Base-by-base conservation (phyloP, 192 early-diverging fungal genomes). In the Coemansia sp. region DNA sequence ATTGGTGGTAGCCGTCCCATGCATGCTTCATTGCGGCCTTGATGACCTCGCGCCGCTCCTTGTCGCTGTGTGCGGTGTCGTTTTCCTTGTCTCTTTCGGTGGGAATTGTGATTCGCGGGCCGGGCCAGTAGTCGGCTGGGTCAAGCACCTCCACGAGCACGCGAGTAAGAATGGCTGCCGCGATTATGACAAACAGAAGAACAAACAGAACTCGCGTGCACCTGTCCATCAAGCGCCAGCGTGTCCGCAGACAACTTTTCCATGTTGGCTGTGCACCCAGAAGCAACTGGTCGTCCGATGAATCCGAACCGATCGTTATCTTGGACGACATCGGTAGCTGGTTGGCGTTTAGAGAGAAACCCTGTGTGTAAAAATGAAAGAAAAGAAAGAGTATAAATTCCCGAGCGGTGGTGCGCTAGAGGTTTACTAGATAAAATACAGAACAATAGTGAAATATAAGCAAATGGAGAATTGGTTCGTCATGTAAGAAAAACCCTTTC, bases 11-110 rank as follows among this genome's bases (percentile, higher is more conserved):
- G 8, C 83, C 83, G 45, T 68, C 57, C 83, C 83, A 85, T 13
- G 83, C 67, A 38, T 85, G 78, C 61, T 64, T 70, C 74, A 85
- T 81, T 40, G 83, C 83, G 0, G 63, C 72, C 21, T 70, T 63
- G 21, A 85, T 72, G 11, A 71, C 74, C 2, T 67, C 42, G 16
- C 81, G 47, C 21, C 79, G 74, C 54, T 70, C 71, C 49, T 72
- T 58, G 61, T 82, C 79, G 23, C 44, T 69, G 26, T 39, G 48
- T 11, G 44, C 56, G 7, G 70, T 60, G 50, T 50, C 58, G 66
- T 72, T 75, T 54, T 41, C 61, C 23, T 60, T 48, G 53, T 82
- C 71, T 15, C 49, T n/a, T 8, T 69, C 49, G 15, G 71, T 68
- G 10, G 74, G 71, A 40, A 77, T 71, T 32, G 79, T 76, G 32